Evolutionary conservation across 2,329 filamentous ascomycete genomes (phyloP).

Genomic region (Diaporthe sp.): DNA sequence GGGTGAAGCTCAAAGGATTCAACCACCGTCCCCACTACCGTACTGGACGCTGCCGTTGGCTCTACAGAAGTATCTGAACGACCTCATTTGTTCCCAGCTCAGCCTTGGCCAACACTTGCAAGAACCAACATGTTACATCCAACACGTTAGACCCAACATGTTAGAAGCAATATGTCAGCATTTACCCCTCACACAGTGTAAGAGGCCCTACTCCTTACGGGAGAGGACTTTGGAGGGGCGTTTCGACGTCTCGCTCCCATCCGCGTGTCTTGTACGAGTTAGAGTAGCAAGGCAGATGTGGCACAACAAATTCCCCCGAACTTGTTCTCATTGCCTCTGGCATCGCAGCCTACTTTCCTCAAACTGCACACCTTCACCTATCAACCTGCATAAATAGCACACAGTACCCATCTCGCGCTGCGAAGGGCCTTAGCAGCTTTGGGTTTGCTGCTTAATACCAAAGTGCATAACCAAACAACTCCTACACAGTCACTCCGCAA

Average conservation of each 20-base stretch:
- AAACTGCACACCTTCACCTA: too few relatives aligned
- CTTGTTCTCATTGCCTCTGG: too few relatives aligned
- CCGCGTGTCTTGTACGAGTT: background rate
- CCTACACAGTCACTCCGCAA: background rate
- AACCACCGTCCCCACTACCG: rapidly evolving
- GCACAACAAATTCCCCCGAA: background rate
- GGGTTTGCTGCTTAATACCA: too few relatives aligned
- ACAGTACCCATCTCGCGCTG: too few relatives aligned
- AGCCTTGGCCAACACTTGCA: background rate
- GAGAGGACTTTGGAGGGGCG: too few relatives aligned
- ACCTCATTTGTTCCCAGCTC: background rate
- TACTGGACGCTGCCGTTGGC: background rate
- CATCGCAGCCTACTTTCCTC: too few relatives aligned
- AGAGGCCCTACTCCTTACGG: background rate
- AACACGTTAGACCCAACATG: background rate
- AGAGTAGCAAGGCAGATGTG: background rate
- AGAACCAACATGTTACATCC: background rate
- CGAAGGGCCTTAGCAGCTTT: too few relatives aligned
- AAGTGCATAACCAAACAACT: too few relatives aligned
- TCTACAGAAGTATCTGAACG: background rate
- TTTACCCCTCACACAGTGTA: too few relatives aligned
- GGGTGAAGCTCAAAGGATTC: too few relatives aligned
- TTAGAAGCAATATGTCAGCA: too few relatives aligned
- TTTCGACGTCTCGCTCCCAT: background rate
- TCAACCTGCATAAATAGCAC: too few relatives aligned